Conservation (phyloP, 73 alveolate genomes). For the Stentor coeruleus region DNA sequence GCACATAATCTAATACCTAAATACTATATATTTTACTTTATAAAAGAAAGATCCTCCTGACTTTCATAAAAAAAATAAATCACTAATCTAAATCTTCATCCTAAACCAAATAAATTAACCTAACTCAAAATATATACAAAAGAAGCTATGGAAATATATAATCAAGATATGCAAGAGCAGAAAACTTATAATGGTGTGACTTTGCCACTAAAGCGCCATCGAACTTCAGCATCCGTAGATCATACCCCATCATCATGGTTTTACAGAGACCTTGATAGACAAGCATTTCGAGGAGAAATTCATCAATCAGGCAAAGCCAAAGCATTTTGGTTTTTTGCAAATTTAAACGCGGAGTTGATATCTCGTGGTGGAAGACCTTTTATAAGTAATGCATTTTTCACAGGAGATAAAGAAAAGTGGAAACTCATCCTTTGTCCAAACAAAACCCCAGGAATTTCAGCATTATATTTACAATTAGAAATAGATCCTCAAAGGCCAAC, state of each 20-base stretch:
- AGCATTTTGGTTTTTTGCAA: neutral
- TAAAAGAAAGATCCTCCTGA: too few relatives aligned
- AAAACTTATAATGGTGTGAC: neutral
- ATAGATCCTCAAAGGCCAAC: neutral
- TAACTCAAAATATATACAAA: constrained; percentile 20
- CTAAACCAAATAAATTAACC: too few relatives aligned
- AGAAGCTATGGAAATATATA: neutral
- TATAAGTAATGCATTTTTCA: neutral
- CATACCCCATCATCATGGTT: neutral
- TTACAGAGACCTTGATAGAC: neutral
- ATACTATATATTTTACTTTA: too few relatives aligned
- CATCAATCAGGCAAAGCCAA: neutral
- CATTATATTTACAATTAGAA: neutral
- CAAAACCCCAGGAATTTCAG: neutral
- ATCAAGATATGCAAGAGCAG: neutral
- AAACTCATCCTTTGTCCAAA: neutral
- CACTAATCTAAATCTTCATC: too few relatives aligned
- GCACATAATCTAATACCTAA: too few relatives aligned
- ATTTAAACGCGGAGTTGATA: neutral
- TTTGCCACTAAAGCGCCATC: neutral
- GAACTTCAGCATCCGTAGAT: neutral
- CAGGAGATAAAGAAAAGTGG: neutral
- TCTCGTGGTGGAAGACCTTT: neutral
- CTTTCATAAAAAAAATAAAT: too few relatives aligned
- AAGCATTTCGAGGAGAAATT: neutral